These are phyloP conservation scores for Schoenoplectus tabernaemontani DNA, from an alignment of 202 grass and related monocot species.

Conservation along the genomic window DNA sequence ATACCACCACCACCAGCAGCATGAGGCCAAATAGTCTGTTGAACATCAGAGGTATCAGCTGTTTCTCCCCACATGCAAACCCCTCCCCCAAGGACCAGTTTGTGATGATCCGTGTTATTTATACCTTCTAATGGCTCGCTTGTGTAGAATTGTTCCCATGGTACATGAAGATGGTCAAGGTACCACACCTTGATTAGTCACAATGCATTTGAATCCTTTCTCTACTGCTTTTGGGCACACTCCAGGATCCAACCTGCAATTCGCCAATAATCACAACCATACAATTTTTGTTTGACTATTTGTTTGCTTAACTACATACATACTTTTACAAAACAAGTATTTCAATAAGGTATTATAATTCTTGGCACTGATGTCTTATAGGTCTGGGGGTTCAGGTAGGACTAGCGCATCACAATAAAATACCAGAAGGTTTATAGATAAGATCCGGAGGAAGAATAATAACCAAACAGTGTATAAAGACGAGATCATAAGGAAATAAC, in stretches of 20 bases:
- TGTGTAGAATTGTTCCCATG: conserved; percentile 81
- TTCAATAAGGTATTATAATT: neutral
- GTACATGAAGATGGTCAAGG: conserved; percentile 88
- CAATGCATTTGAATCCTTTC: conserved; percentile 88
- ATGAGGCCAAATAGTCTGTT: conserved; percentile 95
- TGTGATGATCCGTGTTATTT: conserved; percentile 42
- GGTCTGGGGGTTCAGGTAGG: neutral
- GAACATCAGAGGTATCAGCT: conserved; percentile 68
- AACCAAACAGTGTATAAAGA: too few relatives aligned
- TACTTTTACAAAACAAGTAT: neutral
- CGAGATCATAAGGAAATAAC: neutral
- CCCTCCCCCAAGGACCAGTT: conserved; percentile 81
- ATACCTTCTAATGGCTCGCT: conserved; percentile 74
- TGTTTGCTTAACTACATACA: neutral
- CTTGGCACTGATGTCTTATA: neutral
- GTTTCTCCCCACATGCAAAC: conserved; percentile 96
- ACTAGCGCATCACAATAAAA: neutral
- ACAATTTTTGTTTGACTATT: neutral
- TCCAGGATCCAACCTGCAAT: conserved; percentile 64
- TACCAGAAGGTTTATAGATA: neutral
- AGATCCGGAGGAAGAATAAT: neutral
- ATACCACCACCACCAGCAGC: conserved; percentile 86
- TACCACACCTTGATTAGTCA: conserved; percentile 98
- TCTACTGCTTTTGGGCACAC: conserved; percentile 82
- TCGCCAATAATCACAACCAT: neutral